Percentiles rank a stretch among this genome's conserved stretches.
These are phyloP conservation scores for Aristolochia contorta DNA, from an alignment of 164 flowering plant genomes.

Conservation along the genomic window DNA sequence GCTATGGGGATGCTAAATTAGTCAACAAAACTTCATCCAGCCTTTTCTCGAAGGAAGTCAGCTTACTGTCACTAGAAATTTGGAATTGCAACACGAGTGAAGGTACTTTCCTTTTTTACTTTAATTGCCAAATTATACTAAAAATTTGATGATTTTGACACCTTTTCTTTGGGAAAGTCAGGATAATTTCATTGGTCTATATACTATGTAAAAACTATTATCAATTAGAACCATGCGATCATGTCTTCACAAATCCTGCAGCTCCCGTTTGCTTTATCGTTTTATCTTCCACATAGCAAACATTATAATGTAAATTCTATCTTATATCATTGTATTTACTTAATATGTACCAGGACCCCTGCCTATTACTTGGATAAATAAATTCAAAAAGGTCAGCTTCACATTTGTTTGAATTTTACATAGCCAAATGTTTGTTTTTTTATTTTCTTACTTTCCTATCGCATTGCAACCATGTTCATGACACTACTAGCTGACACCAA, in stretches of 20 bases:
- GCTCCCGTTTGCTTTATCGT: no score
- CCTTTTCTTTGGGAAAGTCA: no score
- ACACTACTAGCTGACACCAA: no score
- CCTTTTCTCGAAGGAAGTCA: slow-evolving; percentile 25
- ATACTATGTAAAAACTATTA: no score
- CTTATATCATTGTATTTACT: slow-evolving; percentile 5
- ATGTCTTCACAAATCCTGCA: no score
- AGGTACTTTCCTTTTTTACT: slow-evolving; percentile 26
- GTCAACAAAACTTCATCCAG: slow-evolving; percentile 39
- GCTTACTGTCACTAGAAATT: slow-evolving; percentile 26
- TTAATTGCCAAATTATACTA: no score
- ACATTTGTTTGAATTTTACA: neutral
- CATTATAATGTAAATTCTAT: neutral
- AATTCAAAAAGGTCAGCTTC: slow-evolving; percentile 47
- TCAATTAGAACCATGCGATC: no score
- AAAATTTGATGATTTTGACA: no score
- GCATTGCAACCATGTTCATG: neutral
- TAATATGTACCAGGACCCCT: slow-evolving; percentile 31
- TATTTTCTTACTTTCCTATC: neutral
- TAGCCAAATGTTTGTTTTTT: neutral
- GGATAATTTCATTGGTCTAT: no score
- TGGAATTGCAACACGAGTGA: slow-evolving; percentile 61
- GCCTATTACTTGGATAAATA: slow-evolving; percentile 39
- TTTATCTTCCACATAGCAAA: no score
- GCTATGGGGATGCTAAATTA: slow-evolving; percentile 55